phyloP scores from a whole-genome alignment of 2,329 filamentous ascomycete genomes.

The Cytospora schulzeri region DNA sequence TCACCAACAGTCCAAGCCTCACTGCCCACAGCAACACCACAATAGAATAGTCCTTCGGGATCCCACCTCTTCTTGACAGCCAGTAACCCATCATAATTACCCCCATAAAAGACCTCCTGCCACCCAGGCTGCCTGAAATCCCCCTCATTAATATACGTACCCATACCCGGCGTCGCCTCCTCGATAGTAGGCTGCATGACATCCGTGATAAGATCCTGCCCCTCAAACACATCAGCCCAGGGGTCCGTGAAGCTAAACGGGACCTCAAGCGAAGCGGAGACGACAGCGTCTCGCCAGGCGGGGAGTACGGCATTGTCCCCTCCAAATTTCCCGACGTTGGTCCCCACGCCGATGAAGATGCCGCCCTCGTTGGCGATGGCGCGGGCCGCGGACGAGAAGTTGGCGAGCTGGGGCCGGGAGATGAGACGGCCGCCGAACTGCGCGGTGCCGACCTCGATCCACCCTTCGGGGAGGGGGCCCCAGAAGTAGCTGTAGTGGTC shows the following conservation, averaged over 20 bases:
- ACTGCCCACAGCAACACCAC: slow-evolving; percentile 52
- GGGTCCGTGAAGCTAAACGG: slow-evolving; percentile 32
- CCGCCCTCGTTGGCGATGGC: slow-evolving; percentile 17
- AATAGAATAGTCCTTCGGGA: slow-evolving; percentile 49
- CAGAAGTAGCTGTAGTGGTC: slow-evolving; percentile 40
- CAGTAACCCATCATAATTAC: slow-evolving; percentile 45
- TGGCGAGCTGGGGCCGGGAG: slow-evolving; percentile 34
- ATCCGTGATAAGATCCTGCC: slow-evolving; percentile 37
- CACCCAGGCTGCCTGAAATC: slow-evolving; percentile 51
- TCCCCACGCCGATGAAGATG: slow-evolving; percentile 26
- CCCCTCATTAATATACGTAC: slow-evolving; percentile 55
- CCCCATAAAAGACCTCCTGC: slow-evolving; percentile 50
- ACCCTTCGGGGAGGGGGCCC: slow-evolving; percentile 40
- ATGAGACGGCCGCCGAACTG: slow-evolving; percentile 42
- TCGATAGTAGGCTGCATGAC: slow-evolving; percentile 35
- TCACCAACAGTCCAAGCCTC: slow-evolving; percentile 49
- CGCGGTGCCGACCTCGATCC: slow-evolving; percentile 37
- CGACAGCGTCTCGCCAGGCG: slow-evolving; percentile 41
- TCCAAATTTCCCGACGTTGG: slow-evolving; percentile 23
- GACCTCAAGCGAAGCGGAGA: slow-evolving; percentile 37
- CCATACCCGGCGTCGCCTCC: slow-evolving; percentile 42
- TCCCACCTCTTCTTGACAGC: slow-evolving; percentile 53
- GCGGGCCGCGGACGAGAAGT: slow-evolving; percentile 13
- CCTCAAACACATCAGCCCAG: slow-evolving; percentile 32
- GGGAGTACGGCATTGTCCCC: slow-evolving; percentile 42